Percentiles rank a stretch among this genome's conserved stretches.
phyloP scores from a whole-genome alignment of 495 filamentous ascomycete genomes.

The Talaromyces stipitatus region DNA sequence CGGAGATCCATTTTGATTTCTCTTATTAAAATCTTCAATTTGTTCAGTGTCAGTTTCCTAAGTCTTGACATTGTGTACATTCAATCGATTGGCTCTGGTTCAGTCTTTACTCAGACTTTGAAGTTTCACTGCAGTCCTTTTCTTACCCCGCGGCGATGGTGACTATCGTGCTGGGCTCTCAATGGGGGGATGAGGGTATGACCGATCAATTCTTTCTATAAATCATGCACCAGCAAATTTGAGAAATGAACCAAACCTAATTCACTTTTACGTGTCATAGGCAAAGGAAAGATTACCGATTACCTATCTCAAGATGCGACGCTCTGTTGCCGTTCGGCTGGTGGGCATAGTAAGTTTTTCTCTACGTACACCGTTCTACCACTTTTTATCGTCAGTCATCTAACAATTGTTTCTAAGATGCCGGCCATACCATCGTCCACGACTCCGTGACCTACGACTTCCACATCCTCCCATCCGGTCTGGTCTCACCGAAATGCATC shows the following conservation, averaged over 20 bases:
- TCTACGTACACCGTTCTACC: background rate
- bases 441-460: slow-evolving; percentile 58
- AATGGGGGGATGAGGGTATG: slow-evolving; percentile 64
- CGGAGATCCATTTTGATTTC: background rate
- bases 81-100: background rate
- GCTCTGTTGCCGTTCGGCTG: slow-evolving; percentile 55
- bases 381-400: background rate
- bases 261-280: slow-evolving; percentile 12
- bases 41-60: background rate
- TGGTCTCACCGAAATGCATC: slow-evolving; percentile 66
- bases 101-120: slow-evolving; percentile 16
- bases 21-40: background rate
- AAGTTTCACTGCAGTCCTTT: slow-evolving; percentile 9
- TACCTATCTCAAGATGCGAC: slow-evolving; percentile 51
- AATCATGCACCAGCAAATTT: background rate
- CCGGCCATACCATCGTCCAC: slow-evolving; percentile 54
- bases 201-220: background rate
- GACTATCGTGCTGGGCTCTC: slow-evolving; percentile 54
- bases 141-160: slow-evolving; percentile 34
- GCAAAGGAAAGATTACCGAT: slow-evolving; percentile 68
- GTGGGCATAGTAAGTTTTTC: slow-evolving; percentile 52
- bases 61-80: background rate
- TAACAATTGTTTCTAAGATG: slow-evolving; percentile 17
- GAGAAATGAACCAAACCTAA: slow-evolving; percentile 2
- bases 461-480: slow-evolving; percentile 60